A percentile compares a stretch with the other conserved stretches of the same genome.
Conservation (phyloP, 192 early-diverging fungal genomes). For the Coemansia sp. region DNA sequence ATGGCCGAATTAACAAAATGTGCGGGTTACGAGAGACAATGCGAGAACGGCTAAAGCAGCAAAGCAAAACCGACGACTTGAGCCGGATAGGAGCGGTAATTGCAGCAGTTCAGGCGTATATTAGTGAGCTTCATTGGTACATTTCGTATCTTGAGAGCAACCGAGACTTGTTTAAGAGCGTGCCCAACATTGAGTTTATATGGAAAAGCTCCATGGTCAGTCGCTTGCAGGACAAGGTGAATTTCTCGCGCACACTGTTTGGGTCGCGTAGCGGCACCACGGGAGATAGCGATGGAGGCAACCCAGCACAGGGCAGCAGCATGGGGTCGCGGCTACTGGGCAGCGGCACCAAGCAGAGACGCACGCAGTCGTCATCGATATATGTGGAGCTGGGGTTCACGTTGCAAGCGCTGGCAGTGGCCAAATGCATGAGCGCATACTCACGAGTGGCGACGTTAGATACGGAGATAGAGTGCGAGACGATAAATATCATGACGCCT, state of each 20-base stretch:
- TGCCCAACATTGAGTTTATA: conserved; percentile 41
- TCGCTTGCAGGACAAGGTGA: conserved; percentile 29
- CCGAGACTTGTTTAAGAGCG: conserved; percentile 27
- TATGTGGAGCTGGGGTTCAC: conserved; percentile 52
- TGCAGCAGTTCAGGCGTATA: conserved; percentile 30
- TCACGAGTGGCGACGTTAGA: conserved; percentile 44
- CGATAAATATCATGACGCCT: conserved; percentile 45
- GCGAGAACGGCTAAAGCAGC: conserved; percentile 45
- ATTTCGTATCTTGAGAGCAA: conserved; percentile 38
- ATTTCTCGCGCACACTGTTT: conserved; percentile 21
- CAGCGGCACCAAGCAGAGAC: conserved; percentile 36
- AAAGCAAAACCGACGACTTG: conserved; percentile 45
- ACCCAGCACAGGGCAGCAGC: conserved; percentile 5
- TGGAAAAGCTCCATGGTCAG: conserved; percentile 52
- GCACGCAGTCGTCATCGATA: conserved; percentile 43
- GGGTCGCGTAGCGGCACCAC: conserved; percentile 11
- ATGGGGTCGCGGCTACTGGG: conserved; percentile 21
- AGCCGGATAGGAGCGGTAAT: conserved; percentile 24
- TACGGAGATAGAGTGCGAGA: conserved; percentile 51
- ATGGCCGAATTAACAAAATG: conserved; percentile 42
- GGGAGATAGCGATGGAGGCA: conserved; percentile 27
- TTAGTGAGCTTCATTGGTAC: conserved; percentile 50
- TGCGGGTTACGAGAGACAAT: conserved; percentile 45
- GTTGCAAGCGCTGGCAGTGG: conserved; percentile 38
- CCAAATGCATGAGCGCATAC: conserved; percentile 52